Evolutionary conservation across 2,329 filamentous ascomycete genomes (phyloP).

Genomic region (Lachnellula arida): DNA sequence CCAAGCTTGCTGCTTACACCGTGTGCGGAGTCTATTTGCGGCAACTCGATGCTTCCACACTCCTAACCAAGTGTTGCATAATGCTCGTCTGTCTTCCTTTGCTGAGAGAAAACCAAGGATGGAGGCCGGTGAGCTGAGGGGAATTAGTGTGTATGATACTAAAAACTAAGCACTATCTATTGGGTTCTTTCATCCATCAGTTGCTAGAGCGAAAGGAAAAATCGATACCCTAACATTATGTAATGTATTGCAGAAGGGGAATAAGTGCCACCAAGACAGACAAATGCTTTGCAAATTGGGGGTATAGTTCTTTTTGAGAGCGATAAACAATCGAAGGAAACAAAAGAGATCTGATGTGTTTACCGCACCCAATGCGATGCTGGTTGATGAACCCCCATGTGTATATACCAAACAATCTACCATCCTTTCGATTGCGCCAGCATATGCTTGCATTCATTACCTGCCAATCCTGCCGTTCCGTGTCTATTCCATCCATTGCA

Average conservation of each 20-base stretch:
- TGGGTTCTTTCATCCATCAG: background rate
- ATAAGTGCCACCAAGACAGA: background rate
- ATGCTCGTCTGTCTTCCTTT: too few relatives aligned
- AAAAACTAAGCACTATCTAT: conserved; percentile 3
- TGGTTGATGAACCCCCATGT: background rate
- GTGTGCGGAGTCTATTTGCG: background rate
- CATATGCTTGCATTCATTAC: conserved; percentile 5
- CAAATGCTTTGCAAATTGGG: background rate
- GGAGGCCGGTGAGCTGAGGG: background rate
- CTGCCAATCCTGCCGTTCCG: conserved; percentile 3
- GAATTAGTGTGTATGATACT: conserved; percentile 2
- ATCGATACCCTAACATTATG: background rate
- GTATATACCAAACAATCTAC: conserved; percentile 7
- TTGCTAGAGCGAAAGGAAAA: background rate
- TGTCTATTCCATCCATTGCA: conserved; percentile 16
- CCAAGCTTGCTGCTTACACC: too few relatives aligned
- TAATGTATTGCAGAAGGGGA: background rate
- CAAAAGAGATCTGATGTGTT: background rate
- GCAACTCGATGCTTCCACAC: background rate
- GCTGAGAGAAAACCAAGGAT: background rate
- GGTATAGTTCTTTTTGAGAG: background rate
- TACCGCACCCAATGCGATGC: background rate
- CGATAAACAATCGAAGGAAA: background rate
- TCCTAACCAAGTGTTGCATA: background rate
- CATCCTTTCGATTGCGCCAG: conserved; percentile 12